Evolutionary conservation across 495 filamentous ascomycete species (phyloP), one percentile per base, ranked within the genome.

Genomic region (Penicillium angulare): DNA sequence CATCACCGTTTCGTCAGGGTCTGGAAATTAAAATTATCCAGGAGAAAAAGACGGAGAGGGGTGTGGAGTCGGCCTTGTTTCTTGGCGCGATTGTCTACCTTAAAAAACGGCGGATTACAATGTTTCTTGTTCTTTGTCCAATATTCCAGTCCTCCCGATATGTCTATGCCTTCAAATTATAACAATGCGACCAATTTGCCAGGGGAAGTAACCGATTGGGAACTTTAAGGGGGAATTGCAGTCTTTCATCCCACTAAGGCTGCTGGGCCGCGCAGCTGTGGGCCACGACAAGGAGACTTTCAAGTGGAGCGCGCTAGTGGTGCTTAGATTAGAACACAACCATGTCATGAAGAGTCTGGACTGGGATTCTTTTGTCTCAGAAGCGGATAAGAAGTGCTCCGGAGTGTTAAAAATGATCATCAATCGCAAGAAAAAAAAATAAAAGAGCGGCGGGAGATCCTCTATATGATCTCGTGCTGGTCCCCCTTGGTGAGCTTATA

Each of bases 241-340:
- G 3, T 16, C n/a, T 32, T 16, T 45, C 21, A 20, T 38, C 26
- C 17, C 31, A 31, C 23, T 41, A 34, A n/a, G n/a, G n/a, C 10
- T 41, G 46, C 40, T 35, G 39, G 50, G 58, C 61, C 61, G 54
- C 59, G 59, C 54, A 55, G 52, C 36, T 49, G 61, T 65, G 61
- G 62, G 49, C 60, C 49, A 45, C 51, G 49, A 53, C 50, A 43
- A 60, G 47, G 56, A 55, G 57, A 22, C n/a, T n/a, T n/a, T n/a
- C n/a, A 23, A 36, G 61, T 64, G 61, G 61, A 64, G 61, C 48
- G 31, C 61, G 47, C 57, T 64, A 64, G 47, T 39, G 27, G 53
- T 55, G 49, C 61, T 61, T 61, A 60, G 43, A 56, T 61, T 61
- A 50, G 49, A 54, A 62, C 46, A 47, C 20, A 48, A 46, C 42